Evolutionary conservation across 805 yeast species (phyloP).

Genomic region (Wickerhamomyces hampshirensis): DNA sequence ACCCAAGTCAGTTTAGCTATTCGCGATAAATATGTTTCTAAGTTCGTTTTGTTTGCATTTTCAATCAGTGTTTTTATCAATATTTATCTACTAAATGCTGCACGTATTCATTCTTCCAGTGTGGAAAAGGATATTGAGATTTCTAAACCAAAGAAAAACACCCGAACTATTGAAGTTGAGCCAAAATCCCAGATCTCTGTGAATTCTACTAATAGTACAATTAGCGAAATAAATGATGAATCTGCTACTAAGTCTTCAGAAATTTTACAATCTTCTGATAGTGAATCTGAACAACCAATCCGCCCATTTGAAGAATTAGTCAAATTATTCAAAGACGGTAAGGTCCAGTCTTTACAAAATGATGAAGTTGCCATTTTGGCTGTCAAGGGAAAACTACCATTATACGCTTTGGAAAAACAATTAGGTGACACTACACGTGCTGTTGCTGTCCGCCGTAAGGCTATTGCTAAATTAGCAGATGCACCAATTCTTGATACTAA

Average conservation of each 20-base stretch:
- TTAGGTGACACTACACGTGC: constrained; percentile 88
- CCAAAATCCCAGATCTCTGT: constrained; percentile 19
- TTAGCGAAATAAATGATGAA: constrained; percentile 9
- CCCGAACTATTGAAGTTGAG: constrained; percentile 31
- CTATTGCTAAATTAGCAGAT: constrained; percentile 78
- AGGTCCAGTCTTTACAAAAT: constrained; percentile 58
- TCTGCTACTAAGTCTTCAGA: constrained; percentile 21
- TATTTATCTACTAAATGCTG: constrained; percentile 79
- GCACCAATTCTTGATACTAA: constrained; percentile 73
- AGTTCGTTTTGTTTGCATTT: constrained; percentile 66
- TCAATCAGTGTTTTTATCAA: constrained; percentile 76
- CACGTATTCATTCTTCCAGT: constrained; percentile 55
- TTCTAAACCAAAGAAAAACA: constrained; percentile 27
- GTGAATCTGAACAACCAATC: constrained; percentile 31
- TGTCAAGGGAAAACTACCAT: constrained; percentile 72
- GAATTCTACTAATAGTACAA: constrained; percentile 7
- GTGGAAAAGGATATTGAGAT: constrained; percentile 22
- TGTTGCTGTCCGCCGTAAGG: constrained; percentile 85
- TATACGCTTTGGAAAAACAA: constrained; percentile 92
- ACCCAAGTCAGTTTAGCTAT: constrained; percentile 62
- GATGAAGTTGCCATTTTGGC: constrained; percentile 73
- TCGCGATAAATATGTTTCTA: constrained; percentile 75
- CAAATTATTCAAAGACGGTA: constrained; percentile 63
- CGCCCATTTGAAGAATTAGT: constrained; percentile 63
- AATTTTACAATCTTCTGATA: constrained; percentile 28